phyloP scores from a whole-genome alignment of 2,329 filamentous ascomycete genomes.

The Botryosphaeria dothidea region DNA sequence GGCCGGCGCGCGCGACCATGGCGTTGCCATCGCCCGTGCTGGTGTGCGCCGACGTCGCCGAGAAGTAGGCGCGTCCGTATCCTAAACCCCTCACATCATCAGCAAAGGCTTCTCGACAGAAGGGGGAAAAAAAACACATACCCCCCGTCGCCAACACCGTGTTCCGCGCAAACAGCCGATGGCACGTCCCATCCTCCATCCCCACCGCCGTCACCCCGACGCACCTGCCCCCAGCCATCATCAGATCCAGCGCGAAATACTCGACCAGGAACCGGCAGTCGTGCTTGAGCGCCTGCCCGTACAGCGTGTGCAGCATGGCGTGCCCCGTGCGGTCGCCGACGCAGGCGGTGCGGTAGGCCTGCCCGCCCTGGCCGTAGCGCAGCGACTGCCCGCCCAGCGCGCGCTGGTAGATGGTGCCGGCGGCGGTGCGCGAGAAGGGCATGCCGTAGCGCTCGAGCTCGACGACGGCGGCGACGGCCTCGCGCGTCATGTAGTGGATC shows the following conservation, averaged over 20 bases:
- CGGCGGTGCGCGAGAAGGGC: slow-evolving; percentile 52
- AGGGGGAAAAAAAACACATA: slow-evolving; percentile 18
- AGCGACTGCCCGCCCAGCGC: slow-evolving; percentile 51
- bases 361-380: slow-evolving; percentile 50
- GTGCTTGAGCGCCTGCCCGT: slow-evolving; percentile 51
- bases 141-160: slow-evolving; percentile 52
- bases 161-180: slow-evolving; percentile 50
- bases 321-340: slow-evolving; percentile 52
- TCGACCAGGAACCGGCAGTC: slow-evolving; percentile 54
- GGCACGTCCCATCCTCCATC: slow-evolving; percentile 52
- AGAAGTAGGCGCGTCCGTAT: slow-evolving; percentile 54
- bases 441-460: slow-evolving; percentile 59
- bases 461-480: slow-evolving; percentile 55
- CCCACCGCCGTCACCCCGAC: slow-evolving; percentile 49
- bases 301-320: slow-evolving; percentile 53
- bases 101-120: background rate
- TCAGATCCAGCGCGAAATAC: slow-evolving; percentile 51
- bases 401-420: slow-evolving; percentile 51
- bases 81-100: slow-evolving; percentile 25
- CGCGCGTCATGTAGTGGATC: slow-evolving; percentile 61
- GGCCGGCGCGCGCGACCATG: slow-evolving; percentile 50
- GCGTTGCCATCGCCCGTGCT: slow-evolving; percentile 53
- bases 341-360: slow-evolving; percentile 50
- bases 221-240: slow-evolving; percentile 52
- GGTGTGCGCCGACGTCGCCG: slow-evolving; percentile 51